Percentiles rank a stretch among this genome's conserved stretches.
Evolutionary conservation across 2,329 filamentous ascomycete species (phyloP).

Genomic region (Fusarium verticillioides): DNA sequence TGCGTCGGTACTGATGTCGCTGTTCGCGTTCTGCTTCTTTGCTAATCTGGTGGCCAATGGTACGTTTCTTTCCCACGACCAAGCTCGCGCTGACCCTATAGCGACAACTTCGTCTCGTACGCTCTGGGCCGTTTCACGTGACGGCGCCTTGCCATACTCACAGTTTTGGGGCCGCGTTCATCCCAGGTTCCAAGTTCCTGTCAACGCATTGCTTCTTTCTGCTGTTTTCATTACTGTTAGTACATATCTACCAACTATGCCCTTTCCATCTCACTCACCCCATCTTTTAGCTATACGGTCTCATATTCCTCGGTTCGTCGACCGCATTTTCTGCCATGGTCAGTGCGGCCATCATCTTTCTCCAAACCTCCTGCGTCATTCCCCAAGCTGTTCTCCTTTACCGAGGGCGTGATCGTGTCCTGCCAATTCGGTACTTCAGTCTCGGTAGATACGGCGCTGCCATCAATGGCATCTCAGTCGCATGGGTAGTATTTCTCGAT

Average conservation of each 20-base stretch:
- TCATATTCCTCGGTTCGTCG: constrained; percentile 46
- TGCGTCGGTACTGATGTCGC: constrained; percentile 26
- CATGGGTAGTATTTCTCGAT: constrained; percentile 36
- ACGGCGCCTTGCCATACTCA: constrained; percentile 42
- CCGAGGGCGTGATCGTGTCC: constrained; percentile 40
- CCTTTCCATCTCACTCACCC: rapidly evolving
- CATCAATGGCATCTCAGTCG: constrained; percentile 38
- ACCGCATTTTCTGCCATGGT: constrained; percentile 46
- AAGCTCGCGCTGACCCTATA: rapidly evolving
- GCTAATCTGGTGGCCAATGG: constrained; percentile 34
- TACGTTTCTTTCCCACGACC: rapidly evolving
- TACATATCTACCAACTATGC: rapidly evolving
- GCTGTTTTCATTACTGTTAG: constrained; percentile 22
- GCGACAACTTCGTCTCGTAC: constrained; percentile 38
- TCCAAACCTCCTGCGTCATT: constrained; percentile 41
- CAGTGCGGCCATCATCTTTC: constrained; percentile 43
- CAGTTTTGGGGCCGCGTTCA: constrained; percentile 39
- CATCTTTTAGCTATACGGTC: constrained; percentile 36
- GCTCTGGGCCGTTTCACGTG: constrained; percentile 40
- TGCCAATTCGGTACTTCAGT: constrained; percentile 41
- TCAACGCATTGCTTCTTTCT: constrained; percentile 41
- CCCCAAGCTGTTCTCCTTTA: constrained; percentile 44
- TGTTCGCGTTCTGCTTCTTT: constrained; percentile 40
- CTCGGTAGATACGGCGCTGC: constrained; percentile 39
- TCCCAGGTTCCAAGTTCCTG: constrained; percentile 38